phyloP scores from a whole-genome alignment of 805 yeast species.

The Lachancea quebecensis region DNA sequence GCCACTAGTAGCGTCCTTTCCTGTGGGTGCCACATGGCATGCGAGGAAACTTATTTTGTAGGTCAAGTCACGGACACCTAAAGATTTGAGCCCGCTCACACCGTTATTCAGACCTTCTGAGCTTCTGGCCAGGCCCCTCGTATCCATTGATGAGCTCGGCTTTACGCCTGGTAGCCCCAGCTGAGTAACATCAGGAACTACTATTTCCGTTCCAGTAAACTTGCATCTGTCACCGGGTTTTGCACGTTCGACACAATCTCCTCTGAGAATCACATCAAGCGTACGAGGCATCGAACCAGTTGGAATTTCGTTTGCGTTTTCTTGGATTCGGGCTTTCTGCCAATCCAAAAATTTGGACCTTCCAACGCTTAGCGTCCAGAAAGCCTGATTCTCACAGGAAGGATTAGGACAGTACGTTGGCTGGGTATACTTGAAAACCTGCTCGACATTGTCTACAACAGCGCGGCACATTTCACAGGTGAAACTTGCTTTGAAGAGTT shows the following conservation, averaged over 20 bases:
- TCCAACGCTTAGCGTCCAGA: conserved; percentile 77
- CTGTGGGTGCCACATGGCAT: conserved; percentile 73
- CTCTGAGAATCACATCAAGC: conserved; percentile 83
- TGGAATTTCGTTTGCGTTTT: conserved; percentile 93
- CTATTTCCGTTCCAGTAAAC: conserved; percentile 92
- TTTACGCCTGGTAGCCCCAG: conserved; percentile 92
- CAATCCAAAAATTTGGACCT: conserved; percentile 90
- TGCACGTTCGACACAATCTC: conserved; percentile 91
- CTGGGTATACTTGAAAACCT: conserved; percentile 86
- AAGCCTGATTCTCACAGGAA: conserved; percentile 76
- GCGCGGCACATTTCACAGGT: conserved; percentile 86
- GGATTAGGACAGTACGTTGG: conserved; percentile 89
- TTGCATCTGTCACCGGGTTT: conserved; percentile 95
- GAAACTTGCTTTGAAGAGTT: conserved; percentile 77
- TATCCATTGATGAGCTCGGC: conserved; percentile 72
- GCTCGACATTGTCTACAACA: conserved; percentile 82
- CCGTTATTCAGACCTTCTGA: conserved; percentile 72
- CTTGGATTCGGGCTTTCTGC: conserved; percentile 95
- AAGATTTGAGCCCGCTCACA: conserved; percentile 76
- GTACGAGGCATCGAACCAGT: conserved; percentile 99
- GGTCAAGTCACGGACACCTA: conserved; percentile 93
- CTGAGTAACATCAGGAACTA: conserved; percentile 90
- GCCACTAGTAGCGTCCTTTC: conserved; percentile 24
- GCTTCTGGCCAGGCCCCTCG: conserved; percentile 37
- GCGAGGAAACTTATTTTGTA: conserved; percentile 89